Evolutionary conservation across 495 filamentous ascomycete genomes (phyloP), one percentile per base, ranked within the genome.

Genomic region (Trichoderma reesei): DNA sequence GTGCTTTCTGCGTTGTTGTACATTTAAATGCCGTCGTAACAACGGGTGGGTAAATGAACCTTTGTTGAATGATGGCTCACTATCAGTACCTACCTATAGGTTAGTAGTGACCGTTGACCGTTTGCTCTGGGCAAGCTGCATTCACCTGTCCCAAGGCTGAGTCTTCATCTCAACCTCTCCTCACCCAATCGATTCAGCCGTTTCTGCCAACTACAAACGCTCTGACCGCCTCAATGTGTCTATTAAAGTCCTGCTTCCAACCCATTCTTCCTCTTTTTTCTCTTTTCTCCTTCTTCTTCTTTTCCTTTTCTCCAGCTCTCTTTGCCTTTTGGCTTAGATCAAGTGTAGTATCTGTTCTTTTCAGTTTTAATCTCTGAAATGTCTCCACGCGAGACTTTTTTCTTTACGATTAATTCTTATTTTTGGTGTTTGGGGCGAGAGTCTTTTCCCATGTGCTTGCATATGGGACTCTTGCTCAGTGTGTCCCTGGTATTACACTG

Each of bases 321-420:
- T 77, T 79, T 80, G 83, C 85, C 85, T 83, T 85, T 85, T 87
- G 86, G 86, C 86, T 89, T 88, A 93, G 90, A 93, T 95, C 90
- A 93, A 92, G 90, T 94, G 90, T 94, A 93, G 90, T 94, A 96
- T 94, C 90, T 95, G 90, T 95, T 95, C 90, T 95, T 92, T 92
- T 91, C 87, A 93, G 89, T 92, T 91, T 26, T 92, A 91, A 92
- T 85, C 81, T 83, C 82, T 85, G 82, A 82, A 84, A 84, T 72
- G 76, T 69, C 70, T 73, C 86, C 84, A 88, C 76, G 79, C 83
- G 79, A 80, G 80, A 83, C 82, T 86, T 82, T 83, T 26, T 26
- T 26, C 26, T 26, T 51, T 80, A 80, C 86, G 86, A 89, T 92
- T 91, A 90, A 83, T 82, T 26, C 86, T 82, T 80, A 90, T 92